A percentile compares a stretch with the other conserved stretches of the same genome.
These are phyloP conservation scores for Aureobasidium sp. DNA, from an alignment of 2,329 filamentous ascomycete genomes.

Conservation along the genomic window DNA sequence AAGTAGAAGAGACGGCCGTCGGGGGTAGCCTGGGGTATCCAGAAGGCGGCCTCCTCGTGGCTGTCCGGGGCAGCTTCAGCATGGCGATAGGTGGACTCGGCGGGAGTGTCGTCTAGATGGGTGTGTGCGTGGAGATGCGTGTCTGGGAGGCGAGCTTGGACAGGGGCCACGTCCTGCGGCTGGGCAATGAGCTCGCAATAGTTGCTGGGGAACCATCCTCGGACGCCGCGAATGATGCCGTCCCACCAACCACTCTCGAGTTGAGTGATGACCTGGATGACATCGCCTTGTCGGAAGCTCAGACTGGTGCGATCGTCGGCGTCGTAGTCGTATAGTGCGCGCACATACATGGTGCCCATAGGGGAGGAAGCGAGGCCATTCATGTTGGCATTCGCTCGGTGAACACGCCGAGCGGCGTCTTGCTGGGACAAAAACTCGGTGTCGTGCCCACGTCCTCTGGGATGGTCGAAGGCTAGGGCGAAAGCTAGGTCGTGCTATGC, in stretches of 20 bases:
- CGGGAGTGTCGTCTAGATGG: not conserved
- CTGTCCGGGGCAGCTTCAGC: constrained; percentile 54
- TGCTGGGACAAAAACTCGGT: not conserved
- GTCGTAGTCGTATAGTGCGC: constrained; percentile 95
- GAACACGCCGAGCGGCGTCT: constrained; percentile 11
- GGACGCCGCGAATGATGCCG: constrained; percentile 90
- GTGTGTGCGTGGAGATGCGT: constrained; percentile 28
- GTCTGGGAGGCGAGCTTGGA: constrained; percentile 52
- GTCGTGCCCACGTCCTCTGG: not conserved
- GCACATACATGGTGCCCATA: constrained; percentile 68
- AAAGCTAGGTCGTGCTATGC: too few species aligned
- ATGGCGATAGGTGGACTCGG: constrained; percentile 59
- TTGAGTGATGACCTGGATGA: constrained; percentile 97
- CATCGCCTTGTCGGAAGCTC: constrained; percentile 92
- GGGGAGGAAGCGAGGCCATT: constrained; percentile 47
- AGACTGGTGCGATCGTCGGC: constrained; percentile 94
- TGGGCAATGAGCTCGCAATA: constrained; percentile 85
- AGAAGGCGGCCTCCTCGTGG: constrained; percentile 82
- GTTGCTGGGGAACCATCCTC: constrained; percentile 99
- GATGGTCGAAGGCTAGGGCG: not conserved
- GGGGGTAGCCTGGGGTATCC: constrained; percentile 94
- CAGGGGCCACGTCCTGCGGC: constrained; percentile 51
- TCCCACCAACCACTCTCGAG: constrained; percentile 99
- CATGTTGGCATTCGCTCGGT: constrained; percentile 32
- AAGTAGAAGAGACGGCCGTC: constrained; percentile 95